Evolutionary conservation across 2,329 filamentous ascomycete species (phyloP), one percentile per base, ranked within the genome.

Genomic region (Calcarisporium arbuscula): DNA sequence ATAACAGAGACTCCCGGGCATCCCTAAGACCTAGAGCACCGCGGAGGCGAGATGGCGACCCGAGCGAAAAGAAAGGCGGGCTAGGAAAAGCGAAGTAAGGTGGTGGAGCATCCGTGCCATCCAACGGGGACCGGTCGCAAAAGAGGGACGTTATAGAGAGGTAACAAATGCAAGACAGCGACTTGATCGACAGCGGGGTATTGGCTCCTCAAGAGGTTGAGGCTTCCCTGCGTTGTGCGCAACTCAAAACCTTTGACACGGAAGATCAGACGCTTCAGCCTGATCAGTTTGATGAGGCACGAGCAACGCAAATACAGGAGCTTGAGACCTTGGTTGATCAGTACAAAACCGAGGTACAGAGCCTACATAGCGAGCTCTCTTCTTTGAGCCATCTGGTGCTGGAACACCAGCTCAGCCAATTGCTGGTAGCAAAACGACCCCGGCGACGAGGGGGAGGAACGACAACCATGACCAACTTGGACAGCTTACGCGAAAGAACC

Each of bases 201-300:
- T 72, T 98, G 7, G 87, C 89, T 0, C 72, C 87, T 17, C 95
- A 95, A 53, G 94, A 98, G 56, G 86, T 92, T 1, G 89, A 95
- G 47, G n/a, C n/a, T n/a, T 95, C 94, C 54, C 72, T 98, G 6
- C 84, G 92, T 16, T n/a, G n/a, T n/a, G 90, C 87, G 1, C 92
- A 98, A 58, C 72, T 96, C 35, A 89, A 89, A 61, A 82, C 85
- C 0, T 83, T 94, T 40, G 86, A 96, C 50, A 75, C 78, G 1
- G 92, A 98, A 58, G 89, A 96, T 50, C 77, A 79, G 34, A 89
- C 89, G 1, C 84, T 95, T 63, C 80, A 90, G 36, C 78, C 85
- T 0, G 85, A 87, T 21, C 79, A 76, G 28, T 82, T 84, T 35
- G 86, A 98, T 50, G 75, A 83, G 45, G 72, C 78, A 15, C 90